phyloP scores from a whole-genome alignment of 2,329 filamentous ascomycete species.

The Epichloe sp. region DNA sequence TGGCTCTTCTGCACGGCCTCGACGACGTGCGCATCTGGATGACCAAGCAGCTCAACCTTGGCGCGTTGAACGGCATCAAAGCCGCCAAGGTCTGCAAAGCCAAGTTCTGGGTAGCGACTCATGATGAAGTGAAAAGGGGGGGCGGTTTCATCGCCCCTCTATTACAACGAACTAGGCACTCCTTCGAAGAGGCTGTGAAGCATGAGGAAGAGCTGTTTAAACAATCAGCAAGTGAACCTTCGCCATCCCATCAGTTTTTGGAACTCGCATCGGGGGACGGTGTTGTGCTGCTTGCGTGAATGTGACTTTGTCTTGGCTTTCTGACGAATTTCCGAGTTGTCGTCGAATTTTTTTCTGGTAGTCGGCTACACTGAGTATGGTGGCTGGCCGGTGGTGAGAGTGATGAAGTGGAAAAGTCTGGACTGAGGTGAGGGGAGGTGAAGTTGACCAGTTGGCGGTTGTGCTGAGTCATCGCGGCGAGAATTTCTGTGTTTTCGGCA shows the following conservation, averaged over 20 bases:
- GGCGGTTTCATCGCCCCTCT: constrained; percentile 43
- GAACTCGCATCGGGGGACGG: constrained; percentile 44
- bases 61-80: constrained; percentile 46
- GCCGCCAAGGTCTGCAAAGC: constrained; percentile 38
- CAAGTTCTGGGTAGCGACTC: constrained; percentile 52
- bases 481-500: too few relatives aligned
- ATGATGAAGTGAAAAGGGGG: constrained; percentile 50
- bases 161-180: constrained; percentile 30
- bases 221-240: constrained; percentile 11
- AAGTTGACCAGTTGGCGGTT: too few relatives aligned
- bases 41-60: constrained; percentile 47
- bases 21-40: constrained; percentile 42
- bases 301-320: background rate
- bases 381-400: too few relatives aligned
- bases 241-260: constrained; percentile 31
- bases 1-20: constrained; percentile 51
- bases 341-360: too few relatives aligned
- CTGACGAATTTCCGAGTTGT: too few relatives aligned
- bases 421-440: too few relatives aligned
- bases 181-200: constrained; percentile 27
- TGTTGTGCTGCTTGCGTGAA: constrained; percentile 19
- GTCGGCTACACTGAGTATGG: too few relatives aligned
- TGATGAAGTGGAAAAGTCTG: too few relatives aligned
- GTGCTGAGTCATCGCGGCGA: too few relatives aligned
- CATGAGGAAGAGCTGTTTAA: constrained; percentile 18